Evolutionary conservation across 2,329 filamentous ascomycete genomes (phyloP), one percentile per base, ranked within the genome.

Genomic region (Paracorniculantispora psalliotae): DNA sequence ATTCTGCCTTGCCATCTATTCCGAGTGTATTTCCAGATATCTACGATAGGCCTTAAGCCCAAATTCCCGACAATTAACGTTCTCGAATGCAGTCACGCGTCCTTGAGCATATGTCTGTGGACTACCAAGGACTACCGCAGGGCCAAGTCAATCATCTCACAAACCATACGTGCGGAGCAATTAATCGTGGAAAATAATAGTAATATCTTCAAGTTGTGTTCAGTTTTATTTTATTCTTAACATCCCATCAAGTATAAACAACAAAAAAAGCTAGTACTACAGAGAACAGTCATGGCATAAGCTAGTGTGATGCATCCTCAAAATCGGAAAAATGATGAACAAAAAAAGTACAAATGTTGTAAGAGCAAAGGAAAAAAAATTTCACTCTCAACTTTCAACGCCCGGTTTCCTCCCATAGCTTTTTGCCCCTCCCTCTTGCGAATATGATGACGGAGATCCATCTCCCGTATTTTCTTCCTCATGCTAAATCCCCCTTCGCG

Each of bases 181-280:
- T 33, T 37, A 15, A 3, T 37, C n/a, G n/a, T n/a, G n/a, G n/a
- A n/a, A n/a, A n/a, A n/a, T n/a, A n/a, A n/a, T n/a, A n/a, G n/a
- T n/a, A n/a, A n/a, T n/a, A n/a, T n/a, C n/a, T 37, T 28, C 33
- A 21, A 5, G 41, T 9, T 44, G 4, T 44, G 4, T 44, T 47
- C 44, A 43, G 30, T 19, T 39, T n/a, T 28, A 17, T 26, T 19
- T 7, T 43, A 50, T 57, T 57, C 51, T 51, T 4, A 33, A 49
- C 23, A n/a, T n/a, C n/a, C 12, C 19, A 17, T 23, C 23, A 10
- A 15, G 19, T 57, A 35, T 25, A 13, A 51, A 44, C n/a, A 43
- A 57, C 9, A 51, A 30, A 33, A 6, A 41, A 41, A 50, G 37
- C 55, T 57, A 57, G 37, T 51, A 43, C 46, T 50, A 57, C 54